Percentiles rank a stretch among this genome's conserved stretches.
These are phyloP conservation scores for Corchorus capsularis DNA, from an alignment of 345 rosid species.

Conservation along the genomic window DNA sequence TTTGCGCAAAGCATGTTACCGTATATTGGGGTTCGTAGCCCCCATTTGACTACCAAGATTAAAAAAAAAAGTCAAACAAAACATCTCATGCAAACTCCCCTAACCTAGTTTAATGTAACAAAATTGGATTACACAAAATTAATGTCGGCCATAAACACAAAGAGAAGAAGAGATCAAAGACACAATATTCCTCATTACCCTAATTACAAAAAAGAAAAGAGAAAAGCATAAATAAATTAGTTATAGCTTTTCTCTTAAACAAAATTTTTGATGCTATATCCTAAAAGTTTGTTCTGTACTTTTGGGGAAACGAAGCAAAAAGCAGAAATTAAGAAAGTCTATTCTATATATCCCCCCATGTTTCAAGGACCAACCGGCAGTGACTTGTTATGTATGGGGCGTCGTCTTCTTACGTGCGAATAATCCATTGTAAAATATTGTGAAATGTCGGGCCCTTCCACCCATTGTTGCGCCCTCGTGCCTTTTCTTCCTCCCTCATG, in stretches of 20 bases:
- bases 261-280: background rate
- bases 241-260: no score
- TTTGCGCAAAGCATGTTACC: no score
- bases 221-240: background rate
- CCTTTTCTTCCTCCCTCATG: background rate
- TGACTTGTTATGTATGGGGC: slow-evolving; percentile 25
- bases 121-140: background rate
- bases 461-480: slow-evolving; percentile 21
- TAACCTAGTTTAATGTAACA: background rate
- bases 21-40: background rate
- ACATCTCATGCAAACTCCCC: background rate
- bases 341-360: background rate
- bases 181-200: background rate
- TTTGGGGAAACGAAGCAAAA: background rate
- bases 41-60: background rate
- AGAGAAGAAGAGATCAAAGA: background rate
- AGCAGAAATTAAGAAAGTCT: background rate
- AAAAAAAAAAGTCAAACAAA: background rate
- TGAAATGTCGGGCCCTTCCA: background rate
- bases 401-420: slow-evolving; percentile 23
- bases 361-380: slow-evolving; percentile 23
- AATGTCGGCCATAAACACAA: background rate
- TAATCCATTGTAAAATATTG: slow-evolving; percentile 24
- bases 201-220: background rate
- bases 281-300: slow-evolving; percentile 1